Evolutionary conservation across 208 protist species (phyloP).

Genomic region (Trypanosoma melophagium): DNA sequence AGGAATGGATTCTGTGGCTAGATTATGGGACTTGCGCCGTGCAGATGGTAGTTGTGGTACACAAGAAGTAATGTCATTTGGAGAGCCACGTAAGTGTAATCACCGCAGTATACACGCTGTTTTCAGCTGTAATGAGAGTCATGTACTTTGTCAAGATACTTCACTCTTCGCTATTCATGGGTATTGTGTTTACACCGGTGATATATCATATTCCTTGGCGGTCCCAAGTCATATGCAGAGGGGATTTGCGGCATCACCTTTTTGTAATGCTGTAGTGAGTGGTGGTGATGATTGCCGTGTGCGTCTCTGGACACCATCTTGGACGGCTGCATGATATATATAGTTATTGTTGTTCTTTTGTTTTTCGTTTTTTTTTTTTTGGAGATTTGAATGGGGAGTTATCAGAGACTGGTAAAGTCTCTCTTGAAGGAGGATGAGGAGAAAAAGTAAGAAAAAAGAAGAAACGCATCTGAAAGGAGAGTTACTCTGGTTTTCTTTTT

Average conservation of each 20-base stretch:
- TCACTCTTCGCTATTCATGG: conserved; percentile 59
- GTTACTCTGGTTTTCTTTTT: too few species aligned
- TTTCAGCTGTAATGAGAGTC: conserved; percentile 76
- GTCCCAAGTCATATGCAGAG: conserved; percentile 69
- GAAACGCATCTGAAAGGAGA: too few species aligned
- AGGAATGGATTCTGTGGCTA: conserved; percentile 80
- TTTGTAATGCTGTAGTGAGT: conserved; percentile 56
- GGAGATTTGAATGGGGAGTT: too few species aligned
- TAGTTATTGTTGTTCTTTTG: too few species aligned
- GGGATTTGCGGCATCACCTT: conserved; percentile 52
- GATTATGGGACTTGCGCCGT: conserved; percentile 80
- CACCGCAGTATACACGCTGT: conserved; percentile 71
- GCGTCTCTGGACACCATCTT: conserved; percentile 79
- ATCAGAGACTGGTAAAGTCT: too few species aligned
- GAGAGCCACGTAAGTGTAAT: conserved; percentile 66
- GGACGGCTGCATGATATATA: conserved; percentile 37
- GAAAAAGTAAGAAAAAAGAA: too few species aligned
- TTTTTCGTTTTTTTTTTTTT: conserved; percentile 24
- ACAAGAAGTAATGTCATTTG: conserved; percentile 70
- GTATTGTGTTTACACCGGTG: conserved; percentile 73
- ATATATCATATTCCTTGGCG: conserved; percentile 49
- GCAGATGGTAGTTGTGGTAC: conserved; percentile 29
- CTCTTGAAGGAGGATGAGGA: too few species aligned
- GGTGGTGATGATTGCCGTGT: conserved; percentile 83
- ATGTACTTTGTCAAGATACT: conserved; percentile 67